Evolutionary conservation across 2,329 filamentous ascomycete genomes (phyloP), one percentile per base, ranked within the genome.

Genomic region (Ophiocordyceps sinensis): DNA sequence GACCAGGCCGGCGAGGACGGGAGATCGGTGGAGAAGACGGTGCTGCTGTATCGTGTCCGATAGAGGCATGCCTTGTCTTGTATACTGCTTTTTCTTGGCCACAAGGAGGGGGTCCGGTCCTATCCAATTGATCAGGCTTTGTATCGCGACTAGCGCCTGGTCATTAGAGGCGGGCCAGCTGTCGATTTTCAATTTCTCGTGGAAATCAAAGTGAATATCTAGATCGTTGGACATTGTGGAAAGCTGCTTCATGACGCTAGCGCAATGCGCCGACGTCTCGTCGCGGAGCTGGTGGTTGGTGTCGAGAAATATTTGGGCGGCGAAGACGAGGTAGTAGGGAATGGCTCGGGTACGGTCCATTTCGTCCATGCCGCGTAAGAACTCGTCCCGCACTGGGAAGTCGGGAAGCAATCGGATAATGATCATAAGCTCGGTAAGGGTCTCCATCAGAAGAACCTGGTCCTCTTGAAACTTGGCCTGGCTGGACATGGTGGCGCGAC

Each of bases 221-320:
- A 63, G 47, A 34, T n/a, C 8, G 15, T 21, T 23, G 6, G 56
- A 50, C 43, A 40, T 45, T 12, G 12, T 34, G 15, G 11, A 29
- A 11, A 28, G 15, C 6, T 45, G 43, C 3, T 51, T 32, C 1
- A 59, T 48, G 6, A 49, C 31, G 3, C 38, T 39, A 13, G 44
- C 32, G 30, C 49, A 51, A 1, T 44, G 36, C 10, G 36, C 26
- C 7, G 41, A 29, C 13, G 44, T 42, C 1, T 38, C 11, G 26
- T 44, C 43, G 13, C 58, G 44, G 2, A 65, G 45, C 3, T 45
- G 40, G 41, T 63, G 55, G 13, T 63, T 56, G 29, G 65, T 60
- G 35, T 68, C 65, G 4, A 69, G 57, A 42, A 61, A 62, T 11
- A 64, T 42, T 37, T 68, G 63, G 5, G 56, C 51, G 9, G 61